Evolutionary conservation across 1,139 yeast genomes (phyloP), one percentile per base, ranked within the genome.

Genomic region (Yamadazyma pseudoaaseri): DNA sequence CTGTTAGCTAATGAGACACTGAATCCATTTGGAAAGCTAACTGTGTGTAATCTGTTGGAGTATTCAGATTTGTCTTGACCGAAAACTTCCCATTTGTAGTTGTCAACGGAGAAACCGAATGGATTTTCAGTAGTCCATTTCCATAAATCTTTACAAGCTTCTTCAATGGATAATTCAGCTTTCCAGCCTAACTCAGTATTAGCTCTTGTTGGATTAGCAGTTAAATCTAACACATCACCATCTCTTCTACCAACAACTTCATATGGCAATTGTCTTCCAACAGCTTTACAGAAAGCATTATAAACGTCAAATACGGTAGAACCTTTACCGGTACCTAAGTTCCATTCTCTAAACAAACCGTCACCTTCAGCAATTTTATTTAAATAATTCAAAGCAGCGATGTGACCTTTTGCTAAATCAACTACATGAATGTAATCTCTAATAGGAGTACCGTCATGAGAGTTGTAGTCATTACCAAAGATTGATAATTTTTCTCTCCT

Each of bases 401-500:
- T 65, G 47, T 85, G 94, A 31, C 94, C 95, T 49, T 69, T 69
- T n/a, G 92, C 92, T 42, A 86, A 73, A 54, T 86, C 95, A 37
- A 83, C 76, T 14, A 86, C 94, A 52, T 86, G 92, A 41, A 86
- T 77, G 52, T 86, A 85, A 57, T 86, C 95, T 47, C 95, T 70
- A 41, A 84, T 81, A 18, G 92, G 90, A 10, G 94, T 84, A 30
- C 94, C 92, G 57, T 84, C 92, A 41, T 76, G 75, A 31, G 85
- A 73, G 35, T 73, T 66, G 52, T 81, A 81, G 60, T 83, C 87
- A 50, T 71, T 65, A 35, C 92, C 90, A 51, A 80, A 83, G 5
- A 83, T 75, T 12, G 61, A 62, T 37, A 83, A 68, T 54, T 79
- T 78, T 26, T 79, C 81, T 38, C 86, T 69, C 52, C 86, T 73